phyloP scores from a whole-genome alignment of 208 protist genomes.

The Wallacemonas sp. region DNA sequence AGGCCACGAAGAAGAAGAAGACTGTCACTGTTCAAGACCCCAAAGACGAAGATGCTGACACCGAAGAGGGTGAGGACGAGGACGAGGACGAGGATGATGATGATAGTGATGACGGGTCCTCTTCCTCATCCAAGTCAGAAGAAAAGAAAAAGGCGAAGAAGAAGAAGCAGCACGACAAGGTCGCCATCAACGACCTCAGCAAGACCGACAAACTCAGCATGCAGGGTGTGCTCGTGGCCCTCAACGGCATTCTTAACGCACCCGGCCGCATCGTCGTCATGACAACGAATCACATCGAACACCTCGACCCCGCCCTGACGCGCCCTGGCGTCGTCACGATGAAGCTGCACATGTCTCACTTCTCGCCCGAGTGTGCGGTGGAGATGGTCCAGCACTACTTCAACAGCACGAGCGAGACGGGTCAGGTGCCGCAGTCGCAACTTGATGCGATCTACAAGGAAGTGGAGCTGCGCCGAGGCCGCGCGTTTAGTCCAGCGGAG shows the following conservation, averaged over 20 bases:
- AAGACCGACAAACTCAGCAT: constrained; percentile 71
- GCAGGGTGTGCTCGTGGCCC: constrained; percentile 90
- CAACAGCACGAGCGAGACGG: constrained; percentile 2
- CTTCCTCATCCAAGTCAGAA: background rate
- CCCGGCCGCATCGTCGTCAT: constrained; percentile 93
- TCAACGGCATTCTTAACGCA: constrained; percentile 90
- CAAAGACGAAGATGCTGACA: constrained; percentile 4
- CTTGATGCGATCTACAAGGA: constrained; percentile 18
- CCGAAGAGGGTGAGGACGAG: constrained; percentile 10
- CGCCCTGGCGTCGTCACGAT: constrained; percentile 90
- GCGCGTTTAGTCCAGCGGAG: constrained; percentile 73
- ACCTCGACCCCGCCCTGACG: constrained; percentile 82
- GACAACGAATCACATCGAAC: constrained; percentile 95
- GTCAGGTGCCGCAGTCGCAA: constrained; percentile 12
- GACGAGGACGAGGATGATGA: constrained; percentile 11
- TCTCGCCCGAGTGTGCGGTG: constrained; percentile 58
- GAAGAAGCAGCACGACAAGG: constrained; percentile 25
- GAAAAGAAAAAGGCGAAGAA: constrained; percentile 17
- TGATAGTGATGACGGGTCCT: background rate
- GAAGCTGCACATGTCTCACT: constrained; percentile 87
- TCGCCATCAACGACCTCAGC: constrained; percentile 3
- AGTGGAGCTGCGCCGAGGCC: background rate
- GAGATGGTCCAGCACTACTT: constrained; percentile 88
- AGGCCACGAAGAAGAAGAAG: background rate
- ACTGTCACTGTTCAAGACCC: background rate